Base-by-base conservation (phyloP, 2,329 filamentous ascomycete species). In the Colletotrichum lentis region DNA sequence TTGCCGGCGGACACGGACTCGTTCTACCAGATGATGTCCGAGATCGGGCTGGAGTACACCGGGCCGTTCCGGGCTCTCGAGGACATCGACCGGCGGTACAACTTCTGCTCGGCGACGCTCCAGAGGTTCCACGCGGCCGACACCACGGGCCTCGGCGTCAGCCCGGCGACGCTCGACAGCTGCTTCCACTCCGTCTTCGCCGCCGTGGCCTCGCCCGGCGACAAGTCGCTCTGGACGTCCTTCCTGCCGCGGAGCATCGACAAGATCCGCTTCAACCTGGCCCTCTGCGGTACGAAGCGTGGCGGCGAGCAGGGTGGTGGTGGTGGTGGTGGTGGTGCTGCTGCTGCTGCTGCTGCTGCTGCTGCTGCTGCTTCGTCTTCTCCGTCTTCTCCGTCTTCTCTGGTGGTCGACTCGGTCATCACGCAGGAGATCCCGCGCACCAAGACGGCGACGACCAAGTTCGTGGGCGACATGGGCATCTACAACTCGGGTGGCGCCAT, bases 381-480 rank as follows among this genome's bases (percentile, higher is more conserved):
- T n/a, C n/a, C n/a, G n/a, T 8, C 8, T 35, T 35, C 31, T 8
- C 10, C 31, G 3, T 11, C 50, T 1, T 67, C 57, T 3, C 69
- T 77, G 4, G 65, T 53, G 0, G 76, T 79, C 3, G 77, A 80
- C 27, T 74, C 78, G 0, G 71, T 75, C 53, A 70, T 79, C 20
- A 79, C 76, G 1, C 58, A 74, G 10, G 71, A 73, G 12, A 71
- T 67, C 1, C 73, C 73, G 1, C 70, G 72, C 24, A 72, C 74
- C 1, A 65, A 53, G 22, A 69, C 72, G 1, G 64, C 72, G 0
- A 62, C 74, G 0, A 74, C 77, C 0, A 75, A 71, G 1, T 76
- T 82, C 43, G 77, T 73, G 0, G 78, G 78, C 1, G 81, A 83
- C 44, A 74, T 81, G 10, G 74, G 73, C 71, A 71, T 79, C 62